A percentile compares a stretch with the other conserved stretches of the same genome.
Conservation (phyloP, 75 land plant genomes). For the Selaginella tamariscina region DNA sequence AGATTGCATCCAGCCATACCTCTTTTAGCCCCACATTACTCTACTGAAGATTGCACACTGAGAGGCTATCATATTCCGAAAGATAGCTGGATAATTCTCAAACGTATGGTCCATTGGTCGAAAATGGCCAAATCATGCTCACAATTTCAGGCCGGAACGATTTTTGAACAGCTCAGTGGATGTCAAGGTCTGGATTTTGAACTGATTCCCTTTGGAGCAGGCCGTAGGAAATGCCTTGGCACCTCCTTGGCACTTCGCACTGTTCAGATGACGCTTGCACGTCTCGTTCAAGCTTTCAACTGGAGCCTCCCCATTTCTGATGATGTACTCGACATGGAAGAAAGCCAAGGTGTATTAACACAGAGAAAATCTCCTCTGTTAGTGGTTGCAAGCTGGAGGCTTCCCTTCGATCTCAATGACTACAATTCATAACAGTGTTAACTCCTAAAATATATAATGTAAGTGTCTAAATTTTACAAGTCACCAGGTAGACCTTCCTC, state of each 20-base stretch:
- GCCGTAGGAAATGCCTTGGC: slow-evolving; percentile 37
- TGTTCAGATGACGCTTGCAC: slow-evolving; percentile 25
- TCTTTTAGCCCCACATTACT: slow-evolving; percentile 18
- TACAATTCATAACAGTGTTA: too few relatives aligned
- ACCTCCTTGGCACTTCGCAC: slow-evolving; percentile 13
- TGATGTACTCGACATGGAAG: too few relatives aligned
- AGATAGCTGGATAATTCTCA: slow-evolving; percentile 22
- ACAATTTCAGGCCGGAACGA: slow-evolving; percentile 26
- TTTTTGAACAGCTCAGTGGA: slow-evolving; percentile 23
- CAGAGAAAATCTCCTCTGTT: too few relatives aligned
- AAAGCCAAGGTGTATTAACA: too few relatives aligned
- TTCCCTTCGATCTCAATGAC: too few relatives aligned
- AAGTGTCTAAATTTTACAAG: too few relatives aligned
- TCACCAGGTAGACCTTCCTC: too few relatives aligned
- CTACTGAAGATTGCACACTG: slow-evolving; percentile 17
- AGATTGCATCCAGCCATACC: slow-evolving; percentile 38
- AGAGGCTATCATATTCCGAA: slow-evolving; percentile 28
- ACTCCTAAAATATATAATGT: too few relatives aligned
- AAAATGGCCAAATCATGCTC: slow-evolving; percentile 18
- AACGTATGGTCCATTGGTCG: slow-evolving; percentile 21
- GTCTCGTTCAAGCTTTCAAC: too few relatives aligned
- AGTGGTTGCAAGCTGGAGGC: too few relatives aligned
- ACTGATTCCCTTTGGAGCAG: slow-evolving; percentile 36
- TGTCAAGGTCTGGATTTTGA: slow-evolving; percentile 30
- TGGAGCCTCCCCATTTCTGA: too few relatives aligned